These are phyloP conservation scores for Rubroboletus pulcherrimus DNA, from an alignment of 768 basidiomycete species.

Conservation along the genomic window DNA sequence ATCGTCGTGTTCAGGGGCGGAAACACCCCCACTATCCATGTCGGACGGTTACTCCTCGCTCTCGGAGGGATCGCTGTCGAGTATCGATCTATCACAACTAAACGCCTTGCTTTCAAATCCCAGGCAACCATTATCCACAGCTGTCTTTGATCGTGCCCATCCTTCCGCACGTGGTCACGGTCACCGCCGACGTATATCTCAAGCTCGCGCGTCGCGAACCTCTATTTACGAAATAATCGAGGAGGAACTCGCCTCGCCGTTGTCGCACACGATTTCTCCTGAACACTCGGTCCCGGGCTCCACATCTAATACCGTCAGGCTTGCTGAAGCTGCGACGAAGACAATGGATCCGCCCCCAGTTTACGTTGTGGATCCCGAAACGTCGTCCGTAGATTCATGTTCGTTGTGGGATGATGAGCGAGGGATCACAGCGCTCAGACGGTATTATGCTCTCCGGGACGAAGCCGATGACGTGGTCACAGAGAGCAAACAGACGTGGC, in stretches of 20 bases:
- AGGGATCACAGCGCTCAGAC: conserved; percentile 61
- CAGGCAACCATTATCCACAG: conserved; percentile 47
- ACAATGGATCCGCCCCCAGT: conserved; percentile 39
- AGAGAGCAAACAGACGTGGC: conserved; percentile 64
- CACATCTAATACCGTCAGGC: conserved; percentile 31
- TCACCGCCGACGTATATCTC: conserved; percentile 68
- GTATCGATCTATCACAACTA: conserved; percentile 67
- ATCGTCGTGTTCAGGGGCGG: conserved; percentile 57
- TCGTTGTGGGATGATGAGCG: conserved; percentile 64
- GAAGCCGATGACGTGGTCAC: conserved; percentile 64
- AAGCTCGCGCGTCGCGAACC: conserved; percentile 55
- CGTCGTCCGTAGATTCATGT: conserved; percentile 42
- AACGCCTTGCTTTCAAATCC: conserved; percentile 53
- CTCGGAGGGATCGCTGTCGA: conserved; percentile 72
- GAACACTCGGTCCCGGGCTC: conserved; percentile 11
- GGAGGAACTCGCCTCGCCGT: conserved; percentile 51
- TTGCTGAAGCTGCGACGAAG: conserved; percentile 1
- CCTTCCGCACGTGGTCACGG: conserved; percentile 57
- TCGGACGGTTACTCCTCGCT: conserved; percentile 64
- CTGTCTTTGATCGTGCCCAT: conserved; percentile 36
- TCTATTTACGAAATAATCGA: conserved; percentile 81
- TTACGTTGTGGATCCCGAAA: conserved; percentile 56
- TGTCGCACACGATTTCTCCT: conserved; percentile 27
- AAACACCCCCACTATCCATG: conserved; percentile 67
- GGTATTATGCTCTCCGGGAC: conserved; percentile 63